Percentiles rank a stretch among this genome's conserved stretches.
Evolutionary conservation across 148 eudicot genomes (phyloP).

Genomic region (Rheum nobile): DNA sequence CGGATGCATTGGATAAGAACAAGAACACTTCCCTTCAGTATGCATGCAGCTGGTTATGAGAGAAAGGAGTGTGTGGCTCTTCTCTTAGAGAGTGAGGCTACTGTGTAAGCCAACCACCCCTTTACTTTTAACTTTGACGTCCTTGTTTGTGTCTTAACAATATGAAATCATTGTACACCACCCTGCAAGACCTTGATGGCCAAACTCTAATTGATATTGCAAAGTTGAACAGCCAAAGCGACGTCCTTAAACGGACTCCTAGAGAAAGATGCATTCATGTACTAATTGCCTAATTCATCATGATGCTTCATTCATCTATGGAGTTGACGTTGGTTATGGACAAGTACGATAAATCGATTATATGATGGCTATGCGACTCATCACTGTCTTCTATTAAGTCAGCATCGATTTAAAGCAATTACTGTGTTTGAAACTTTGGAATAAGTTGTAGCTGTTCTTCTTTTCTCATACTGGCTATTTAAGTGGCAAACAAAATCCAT

Average conservation of each 20-base stretch:
- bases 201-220: slow-evolving; percentile 95
- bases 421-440: not conserved
- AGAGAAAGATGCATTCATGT: slow-evolving; percentile 90
- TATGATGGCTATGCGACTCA: too few species aligned
- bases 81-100: slow-evolving; percentile 81
- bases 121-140: not conserved
- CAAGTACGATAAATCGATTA: slow-evolving; percentile 37
- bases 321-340: slow-evolving; percentile 96
- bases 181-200: slow-evolving; percentile 88
- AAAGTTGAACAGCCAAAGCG: slow-evolving; percentile 76
- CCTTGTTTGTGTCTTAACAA: not conserved
- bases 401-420: not conserved
- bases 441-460: too few species aligned
- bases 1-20: slow-evolving; percentile 92
- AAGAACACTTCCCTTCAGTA: slow-evolving; percentile 97
- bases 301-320: slow-evolving; percentile 82
- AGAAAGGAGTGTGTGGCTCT: slow-evolving; percentile 95
- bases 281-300: slow-evolving; percentile 94
- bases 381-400: too few species aligned
- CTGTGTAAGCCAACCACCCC: slow-evolving; percentile 56
- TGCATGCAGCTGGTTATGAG: slow-evolving; percentile 98
- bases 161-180: slow-evolving; percentile 32
- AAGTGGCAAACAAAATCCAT: slow-evolving; percentile 95
- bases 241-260: slow-evolving; percentile 73
- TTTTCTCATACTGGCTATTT: too few species aligned